phyloP scores from a whole-genome alignment of 345 rosid genomes.

The Rhizophora mangle region DNA sequence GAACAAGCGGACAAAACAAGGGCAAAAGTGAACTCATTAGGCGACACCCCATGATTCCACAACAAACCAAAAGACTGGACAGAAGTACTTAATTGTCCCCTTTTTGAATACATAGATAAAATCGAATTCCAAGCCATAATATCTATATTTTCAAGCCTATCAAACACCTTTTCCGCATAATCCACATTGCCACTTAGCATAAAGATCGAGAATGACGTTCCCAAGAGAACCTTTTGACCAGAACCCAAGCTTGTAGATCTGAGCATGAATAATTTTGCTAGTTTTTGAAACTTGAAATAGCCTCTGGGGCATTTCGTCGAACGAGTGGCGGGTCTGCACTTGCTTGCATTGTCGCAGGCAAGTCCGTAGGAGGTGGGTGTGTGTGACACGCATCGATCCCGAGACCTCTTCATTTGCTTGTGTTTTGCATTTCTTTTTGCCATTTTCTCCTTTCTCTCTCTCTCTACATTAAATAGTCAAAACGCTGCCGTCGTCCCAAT shows the following conservation, averaged over 20 bases:
- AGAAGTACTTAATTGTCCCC: constrained; percentile 40
- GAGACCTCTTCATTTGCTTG: neutral
- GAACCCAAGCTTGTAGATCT: constrained; percentile 46
- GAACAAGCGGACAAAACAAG: constrained; percentile 71
- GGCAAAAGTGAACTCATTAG: constrained; percentile 76
- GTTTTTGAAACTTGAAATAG: constrained; percentile 29
- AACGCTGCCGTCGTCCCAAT: too few species aligned
- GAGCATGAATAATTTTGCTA: constrained; percentile 53
- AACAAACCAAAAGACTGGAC: constrained; percentile 39
- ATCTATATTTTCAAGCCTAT: constrained; percentile 47
- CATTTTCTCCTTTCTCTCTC: neutral
- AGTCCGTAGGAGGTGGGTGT: constrained; percentile 26
- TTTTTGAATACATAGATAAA: constrained; percentile 60
- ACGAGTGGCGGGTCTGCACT: constrained; percentile 44
- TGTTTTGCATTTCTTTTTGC: too few species aligned
- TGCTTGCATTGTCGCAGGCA: constrained; percentile 51
- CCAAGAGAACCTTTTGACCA: constrained; percentile 46
- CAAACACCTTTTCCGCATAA: constrained; percentile 59
- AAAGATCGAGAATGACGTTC: constrained; percentile 69
- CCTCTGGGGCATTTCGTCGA: constrained; percentile 71
- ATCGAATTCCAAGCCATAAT: constrained; percentile 76
- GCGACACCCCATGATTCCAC: constrained; percentile 36
- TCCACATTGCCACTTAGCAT: constrained; percentile 57
- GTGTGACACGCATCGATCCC: constrained; percentile 28
- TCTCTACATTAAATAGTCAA: too few species aligned